phyloP scores from a whole-genome alignment of 257 asterid genomes.

The Solanum appendiculatum region DNA sequence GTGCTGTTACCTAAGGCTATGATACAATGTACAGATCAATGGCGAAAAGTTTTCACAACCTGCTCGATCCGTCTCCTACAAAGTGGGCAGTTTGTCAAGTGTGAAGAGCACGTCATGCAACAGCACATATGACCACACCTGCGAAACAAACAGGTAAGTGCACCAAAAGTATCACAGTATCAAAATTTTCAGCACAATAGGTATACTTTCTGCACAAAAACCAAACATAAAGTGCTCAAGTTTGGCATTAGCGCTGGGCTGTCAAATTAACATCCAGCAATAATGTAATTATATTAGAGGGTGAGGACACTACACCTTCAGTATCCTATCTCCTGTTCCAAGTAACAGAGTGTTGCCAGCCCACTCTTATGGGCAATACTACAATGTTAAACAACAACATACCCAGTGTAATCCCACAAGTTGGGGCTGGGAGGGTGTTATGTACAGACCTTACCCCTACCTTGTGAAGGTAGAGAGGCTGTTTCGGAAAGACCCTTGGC shows the following conservation, averaged over 20 bases:
- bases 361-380: neutral
- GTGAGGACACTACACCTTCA: neutral
- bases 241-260: neutral
- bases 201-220: neutral
- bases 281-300: neutral
- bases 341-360: neutral
- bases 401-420: neutral
- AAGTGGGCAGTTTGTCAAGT: slow-evolving; percentile 82
- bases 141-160: slow-evolving; percentile 14
- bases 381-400: neutral
- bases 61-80: slow-evolving; percentile 79
- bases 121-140: slow-evolving; percentile 99
- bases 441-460: neutral
- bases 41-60: slow-evolving; percentile 82
- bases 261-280: neutral
- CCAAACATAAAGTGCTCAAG: neutral
- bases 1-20: neutral
- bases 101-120: slow-evolving; percentile 77
- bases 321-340: neutral
- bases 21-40: slow-evolving; percentile 20
- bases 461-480: neutral
- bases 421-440: neutral
- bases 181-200: neutral
- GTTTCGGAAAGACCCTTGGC: neutral
- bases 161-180: neutral